Evolutionary conservation across 208 protist genomes (phyloP).

Genomic region (Perkinsela sp.): DNA sequence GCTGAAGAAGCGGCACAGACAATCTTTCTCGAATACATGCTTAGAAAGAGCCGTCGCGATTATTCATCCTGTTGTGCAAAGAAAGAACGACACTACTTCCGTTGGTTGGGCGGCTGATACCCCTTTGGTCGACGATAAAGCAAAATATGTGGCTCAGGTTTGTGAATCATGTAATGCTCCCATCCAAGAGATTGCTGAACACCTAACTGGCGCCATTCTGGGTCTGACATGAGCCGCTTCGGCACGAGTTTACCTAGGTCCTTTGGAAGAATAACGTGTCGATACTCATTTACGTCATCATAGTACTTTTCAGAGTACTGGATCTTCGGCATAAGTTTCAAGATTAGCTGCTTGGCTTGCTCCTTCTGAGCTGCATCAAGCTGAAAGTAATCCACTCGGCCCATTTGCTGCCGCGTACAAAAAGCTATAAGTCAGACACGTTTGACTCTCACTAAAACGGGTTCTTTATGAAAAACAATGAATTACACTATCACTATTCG

Average conservation of each 20-base stretch:
- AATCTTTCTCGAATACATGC: too few relatives aligned
- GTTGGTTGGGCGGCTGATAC: too few relatives aligned
- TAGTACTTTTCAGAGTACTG: slow-evolving; percentile 86
- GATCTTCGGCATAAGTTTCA: slow-evolving; percentile 53
- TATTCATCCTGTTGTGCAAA: too few relatives aligned
- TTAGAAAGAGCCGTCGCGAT: too few relatives aligned
- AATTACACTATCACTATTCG: too few relatives aligned
- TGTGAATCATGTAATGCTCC: slow-evolving; percentile 90
- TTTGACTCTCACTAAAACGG: too few relatives aligned
- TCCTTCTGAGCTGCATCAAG: slow-evolving; percentile 28
- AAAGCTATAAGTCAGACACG: too few relatives aligned
- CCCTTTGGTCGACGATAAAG: slow-evolving; percentile 62
- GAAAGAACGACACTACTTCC: too few relatives aligned
- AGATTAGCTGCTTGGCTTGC: slow-evolving; percentile 31
- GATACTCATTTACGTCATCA: slow-evolving; percentile 79
- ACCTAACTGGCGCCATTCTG: slow-evolving; percentile 81
- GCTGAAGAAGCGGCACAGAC: too few relatives aligned
- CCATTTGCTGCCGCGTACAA: too few relatives aligned
- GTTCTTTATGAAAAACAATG: too few relatives aligned
- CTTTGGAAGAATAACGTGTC: slow-evolving; percentile 88
- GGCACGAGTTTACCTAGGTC: slow-evolving; percentile 68
- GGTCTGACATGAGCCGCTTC: slow-evolving; percentile 72
- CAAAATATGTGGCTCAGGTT: slow-evolving; percentile 80
- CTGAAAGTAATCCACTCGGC: slow-evolving; percentile 26
- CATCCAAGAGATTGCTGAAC: slow-evolving; percentile 88